These are phyloP conservation scores for Cutaneotrichosporon mucoides DNA, from an alignment of 1,284 basidiomycete species.

Conservation along the genomic window DNA sequence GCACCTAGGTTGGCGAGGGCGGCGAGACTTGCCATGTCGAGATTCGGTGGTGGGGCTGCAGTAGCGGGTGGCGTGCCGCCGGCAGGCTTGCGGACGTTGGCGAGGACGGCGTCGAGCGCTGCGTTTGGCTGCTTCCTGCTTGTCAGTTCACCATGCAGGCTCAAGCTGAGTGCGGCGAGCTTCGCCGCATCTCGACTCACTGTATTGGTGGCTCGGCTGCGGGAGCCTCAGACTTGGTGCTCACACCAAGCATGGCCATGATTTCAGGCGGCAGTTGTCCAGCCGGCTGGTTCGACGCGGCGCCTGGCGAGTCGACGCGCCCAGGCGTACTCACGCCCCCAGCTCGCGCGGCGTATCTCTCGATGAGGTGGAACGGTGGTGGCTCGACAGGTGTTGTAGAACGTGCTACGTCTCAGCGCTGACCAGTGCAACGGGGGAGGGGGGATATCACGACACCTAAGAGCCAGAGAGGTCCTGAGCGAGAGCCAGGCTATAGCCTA, in stretches of 20 bases:
- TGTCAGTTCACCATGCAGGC: background rate
- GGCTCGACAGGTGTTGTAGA: slow-evolving; percentile 19
- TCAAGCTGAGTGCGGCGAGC: too few species aligned
- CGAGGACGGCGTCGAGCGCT: slow-evolving; percentile 19
- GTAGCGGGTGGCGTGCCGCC: background rate
- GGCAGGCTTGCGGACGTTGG: slow-evolving; percentile 9
- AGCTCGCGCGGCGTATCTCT: slow-evolving; percentile 7
- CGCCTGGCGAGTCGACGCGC: background rate
- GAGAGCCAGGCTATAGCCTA: too few species aligned
- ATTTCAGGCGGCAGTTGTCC: slow-evolving; percentile 39
- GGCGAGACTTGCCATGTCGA: slow-evolving; percentile 29
- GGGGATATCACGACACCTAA: slow-evolving; percentile 3
- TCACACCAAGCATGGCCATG: slow-evolving; percentile 39
- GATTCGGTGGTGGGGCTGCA: background rate
- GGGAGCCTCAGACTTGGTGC: slow-evolving; percentile 10
- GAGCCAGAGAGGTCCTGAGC: background rate
- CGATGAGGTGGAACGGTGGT: slow-evolving; percentile 19
- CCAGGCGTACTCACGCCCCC: background rate
- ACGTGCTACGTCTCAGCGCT: slow-evolving; percentile 18
- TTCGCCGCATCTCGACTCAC: too few species aligned
- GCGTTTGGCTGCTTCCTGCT: slow-evolving; percentile 7
- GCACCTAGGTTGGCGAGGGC: slow-evolving; percentile 25
- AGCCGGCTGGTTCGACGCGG: slow-evolving; percentile 1
- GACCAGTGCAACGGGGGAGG: background rate
- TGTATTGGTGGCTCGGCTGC: background rate